Conservation (phyloP, 768 basidiomycete species). For the Tricholoma matsutake region DNA sequence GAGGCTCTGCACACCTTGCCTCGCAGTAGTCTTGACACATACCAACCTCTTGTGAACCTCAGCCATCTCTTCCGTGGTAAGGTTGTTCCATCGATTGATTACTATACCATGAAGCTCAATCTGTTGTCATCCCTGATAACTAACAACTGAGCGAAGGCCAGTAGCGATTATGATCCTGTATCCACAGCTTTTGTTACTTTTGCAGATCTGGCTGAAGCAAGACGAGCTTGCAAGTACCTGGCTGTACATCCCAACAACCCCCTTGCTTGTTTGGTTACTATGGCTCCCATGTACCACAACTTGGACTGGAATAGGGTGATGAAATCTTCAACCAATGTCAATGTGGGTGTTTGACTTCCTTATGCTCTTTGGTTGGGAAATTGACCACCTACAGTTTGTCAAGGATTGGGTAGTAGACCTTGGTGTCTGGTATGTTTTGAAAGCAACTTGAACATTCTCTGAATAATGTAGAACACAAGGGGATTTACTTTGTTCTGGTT, state of each 20-base stretch:
- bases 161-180: conserved; percentile 57
- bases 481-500: conserved; percentile 72
- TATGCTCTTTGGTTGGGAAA: neutral
- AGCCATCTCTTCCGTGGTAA: conserved; percentile 65
- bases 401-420: conserved; percentile 77
- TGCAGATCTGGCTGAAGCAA: conserved; percentile 60
- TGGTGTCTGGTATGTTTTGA: conserved; percentile 61
- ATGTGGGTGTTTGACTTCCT: conserved; percentile 37
- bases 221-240: conserved; percentile 66
- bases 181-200: conserved; percentile 86
- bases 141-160: conserved; percentile 61
- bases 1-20: conserved; percentile 69
- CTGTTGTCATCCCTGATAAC: conserved; percentile 67
- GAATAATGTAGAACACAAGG: conserved; percentile 33
- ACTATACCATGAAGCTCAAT: conserved; percentile 74
- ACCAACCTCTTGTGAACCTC: conserved; percentile 76
- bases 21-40: conserved; percentile 61
- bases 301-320: conserved; percentile 78
- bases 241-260: conserved; percentile 75
- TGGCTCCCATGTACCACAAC: conserved; percentile 75
- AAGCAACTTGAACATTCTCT: neutral
- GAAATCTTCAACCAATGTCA: conserved; percentile 63
- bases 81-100: conserved; percentile 76
- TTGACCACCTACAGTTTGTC: conserved; percentile 46
- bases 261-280: conserved; percentile 61